Evolutionary conservation across 257 asterid genomes (phyloP), one percentile per base, ranked within the genome.

Genomic region (Anisodus tanguticus): DNA sequence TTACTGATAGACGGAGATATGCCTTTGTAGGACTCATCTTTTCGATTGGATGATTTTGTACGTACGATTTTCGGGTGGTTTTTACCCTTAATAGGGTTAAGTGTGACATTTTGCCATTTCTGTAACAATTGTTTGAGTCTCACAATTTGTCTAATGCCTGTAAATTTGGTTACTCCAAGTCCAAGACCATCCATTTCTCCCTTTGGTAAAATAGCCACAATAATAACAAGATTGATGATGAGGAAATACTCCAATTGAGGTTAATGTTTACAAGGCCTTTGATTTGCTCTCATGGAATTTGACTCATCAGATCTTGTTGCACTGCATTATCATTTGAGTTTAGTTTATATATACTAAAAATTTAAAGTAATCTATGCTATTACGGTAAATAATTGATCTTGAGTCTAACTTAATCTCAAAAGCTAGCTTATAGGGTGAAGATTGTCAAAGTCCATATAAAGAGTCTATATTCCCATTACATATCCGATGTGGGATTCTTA

Each of bases 121-220:
- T 90, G 86, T 26, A 93, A 90, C 84, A 93, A 57, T 31, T 90
- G 92, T 81, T 92, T 95, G 6, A 95, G 93, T 84, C 85, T 90
- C 22, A 93, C 97, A 19, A 95, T 93, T 43, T 95, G 95, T 78
- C 89, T 85, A 81, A 95, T 95, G 31, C 97, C 97, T 55, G 86
- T 92, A 43, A 92, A 86, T 90, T 90, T 95, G 87, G 76, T 86
- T 67, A 89, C 92, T 67, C 86, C 93, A 26, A 63, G 59, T 60
- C 86, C 93, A 26, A 63, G 59, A 60, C 85, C 91, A 79, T 91
- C 97, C 96, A 92, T 92, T 83, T 85, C 26, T 41, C 5, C 45
- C 3, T 41, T 68, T 68, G 67, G 69, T 49, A 78, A 83, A 68
- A 37, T 68, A 15, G 11, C 51, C 53, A 83, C 81, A 63, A 53